Conservation (phyloP, 2,329 filamentous ascomycete genomes). For the Cladosporium sp. region DNA sequence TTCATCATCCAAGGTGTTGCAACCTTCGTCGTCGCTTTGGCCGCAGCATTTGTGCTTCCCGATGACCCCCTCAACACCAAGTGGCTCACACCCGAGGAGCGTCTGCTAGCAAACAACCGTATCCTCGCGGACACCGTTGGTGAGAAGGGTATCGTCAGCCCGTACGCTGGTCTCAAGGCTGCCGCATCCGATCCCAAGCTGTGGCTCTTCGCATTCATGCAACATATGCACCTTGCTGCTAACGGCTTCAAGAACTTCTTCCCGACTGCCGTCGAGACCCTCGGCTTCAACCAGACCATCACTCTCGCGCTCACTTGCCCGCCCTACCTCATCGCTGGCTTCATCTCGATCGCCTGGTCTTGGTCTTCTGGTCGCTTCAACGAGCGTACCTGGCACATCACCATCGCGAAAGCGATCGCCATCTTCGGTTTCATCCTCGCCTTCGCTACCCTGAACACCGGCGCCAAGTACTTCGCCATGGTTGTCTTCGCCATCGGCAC, state of each 20-base stretch:
- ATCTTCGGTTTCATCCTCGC: constrained; percentile 41
- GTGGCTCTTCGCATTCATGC: constrained; percentile 57
- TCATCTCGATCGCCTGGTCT: constrained; percentile 34
- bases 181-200: constrained; percentile 53
- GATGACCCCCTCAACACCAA: constrained; percentile 56
- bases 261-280: constrained; percentile 48
- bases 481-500: constrained; percentile 34
- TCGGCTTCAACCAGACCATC: constrained; percentile 50
- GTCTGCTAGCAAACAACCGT: constrained; percentile 49
- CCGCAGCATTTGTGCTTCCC: constrained; percentile 61
- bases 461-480: constrained; percentile 31
- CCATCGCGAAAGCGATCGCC: constrained; percentile 37
- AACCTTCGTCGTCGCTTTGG: constrained; percentile 61
- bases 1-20: constrained; percentile 70
- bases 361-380: constrained; percentile 42
- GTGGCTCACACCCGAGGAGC: constrained; percentile 32
- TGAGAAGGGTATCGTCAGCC: constrained; percentile 45
- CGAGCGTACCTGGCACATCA: constrained; percentile 44
- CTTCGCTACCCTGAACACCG: constrained; percentile 39
- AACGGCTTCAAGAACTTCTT: constrained; percentile 55
- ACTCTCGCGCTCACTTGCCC: constrained; percentile 53
- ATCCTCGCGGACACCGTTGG: constrained; percentile 56
- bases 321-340: constrained; percentile 36
- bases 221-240: constrained; percentile 57
- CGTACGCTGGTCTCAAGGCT: constrained; percentile 51